Evolutionary conservation across 352 stramenopile species (phyloP), one percentile per base, ranked within the genome.

Genomic region (Globisporangium irregulare): DNA sequence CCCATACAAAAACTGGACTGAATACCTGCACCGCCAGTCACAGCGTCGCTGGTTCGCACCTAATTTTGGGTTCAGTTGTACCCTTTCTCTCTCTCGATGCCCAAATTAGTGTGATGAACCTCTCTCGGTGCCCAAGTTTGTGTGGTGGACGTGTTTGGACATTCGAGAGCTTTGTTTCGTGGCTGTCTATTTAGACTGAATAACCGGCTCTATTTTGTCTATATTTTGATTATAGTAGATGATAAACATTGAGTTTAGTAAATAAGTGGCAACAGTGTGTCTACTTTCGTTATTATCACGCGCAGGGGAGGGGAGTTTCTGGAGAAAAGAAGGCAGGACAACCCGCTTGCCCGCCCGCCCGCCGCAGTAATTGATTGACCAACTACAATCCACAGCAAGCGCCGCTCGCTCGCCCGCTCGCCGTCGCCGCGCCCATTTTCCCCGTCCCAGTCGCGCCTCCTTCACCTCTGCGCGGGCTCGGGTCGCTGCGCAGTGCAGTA

Each of bases 321-420:
- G 29, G n/a, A 50, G n/a, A 62, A 43, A 62, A 32, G n/a, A 61
- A 25, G 54, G 54, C 54, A 56, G 50, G 18, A 60, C n/a, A 43
- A 43, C 24, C 27, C 7, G 56, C 56, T 22, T 56, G 43, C 43
- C 7, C 43, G 43, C 43, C 18, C 50, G 50, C 20, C 27, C 50
- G 50, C 20, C 27, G 27, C n/a, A 62, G 29, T 62, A 50, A 62
- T 62, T 62, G 56, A 62, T 62, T 62, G 56, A 62, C 56, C 56
- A 48, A 29, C 56, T 62, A 38, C 53, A 38, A 22, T 32, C n/a
- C 36, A 62, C 56, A 56, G 50, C 50, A 56, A 56, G 56, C 56
- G 34, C n/a, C 56, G 56, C 32, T 50, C 56, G 36, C 12, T 43
- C 36, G 36, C 12, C 3, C 36, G 36, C 29, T 62, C 56, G 55